These are phyloP conservation scores for Thelephora ganbajun DNA, from an alignment of 768 basidiomycete species.

Conservation along the genomic window DNA sequence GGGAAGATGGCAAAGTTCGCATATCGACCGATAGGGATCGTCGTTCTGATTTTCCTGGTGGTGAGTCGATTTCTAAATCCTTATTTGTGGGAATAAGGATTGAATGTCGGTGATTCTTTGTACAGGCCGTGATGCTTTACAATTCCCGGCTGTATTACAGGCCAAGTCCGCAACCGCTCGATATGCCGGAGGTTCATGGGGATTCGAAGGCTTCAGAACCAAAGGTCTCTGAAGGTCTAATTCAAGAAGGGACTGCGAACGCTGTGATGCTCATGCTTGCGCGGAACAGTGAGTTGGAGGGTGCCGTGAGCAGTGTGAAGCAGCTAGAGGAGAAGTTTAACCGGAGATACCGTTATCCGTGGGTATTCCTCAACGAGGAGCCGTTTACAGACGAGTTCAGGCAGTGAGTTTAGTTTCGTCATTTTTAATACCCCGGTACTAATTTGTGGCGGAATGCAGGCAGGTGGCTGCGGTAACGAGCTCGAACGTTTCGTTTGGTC, in stretches of 20 bases:
- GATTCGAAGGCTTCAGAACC: too few species aligned
- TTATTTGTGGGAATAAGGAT: too few species aligned
- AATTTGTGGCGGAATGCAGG: constrained; percentile 6
- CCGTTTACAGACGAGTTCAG: constrained; percentile 43
- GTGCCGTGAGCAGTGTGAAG: constrained; percentile 34
- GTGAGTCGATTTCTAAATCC: too few species aligned
- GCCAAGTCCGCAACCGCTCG: too few species aligned
- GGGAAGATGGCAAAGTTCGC: too few species aligned
- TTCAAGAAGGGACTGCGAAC: constrained; percentile 22
- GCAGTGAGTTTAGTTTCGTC: constrained; percentile 13
- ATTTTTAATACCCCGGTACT: background rate
- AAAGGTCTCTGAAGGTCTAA: background rate
- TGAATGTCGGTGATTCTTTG: too few species aligned
- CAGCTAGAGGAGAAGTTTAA: constrained; percentile 49
- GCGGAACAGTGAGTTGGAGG: constrained; percentile 30
- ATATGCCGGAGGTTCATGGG: too few species aligned
- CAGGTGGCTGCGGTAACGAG: constrained; percentile 17
- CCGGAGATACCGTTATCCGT: constrained; percentile 41
- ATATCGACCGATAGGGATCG: too few species aligned
- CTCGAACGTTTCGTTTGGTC: constrained; percentile 22
- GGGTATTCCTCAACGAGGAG: constrained; percentile 51
- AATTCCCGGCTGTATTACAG: too few species aligned
- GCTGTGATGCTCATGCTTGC: constrained; percentile 47
- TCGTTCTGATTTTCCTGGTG: too few species aligned
- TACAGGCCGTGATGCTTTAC: too few species aligned